These are phyloP conservation scores for Candida jianshihensis DNA, from an alignment of 805 yeast species.

Conservation along the genomic window DNA sequence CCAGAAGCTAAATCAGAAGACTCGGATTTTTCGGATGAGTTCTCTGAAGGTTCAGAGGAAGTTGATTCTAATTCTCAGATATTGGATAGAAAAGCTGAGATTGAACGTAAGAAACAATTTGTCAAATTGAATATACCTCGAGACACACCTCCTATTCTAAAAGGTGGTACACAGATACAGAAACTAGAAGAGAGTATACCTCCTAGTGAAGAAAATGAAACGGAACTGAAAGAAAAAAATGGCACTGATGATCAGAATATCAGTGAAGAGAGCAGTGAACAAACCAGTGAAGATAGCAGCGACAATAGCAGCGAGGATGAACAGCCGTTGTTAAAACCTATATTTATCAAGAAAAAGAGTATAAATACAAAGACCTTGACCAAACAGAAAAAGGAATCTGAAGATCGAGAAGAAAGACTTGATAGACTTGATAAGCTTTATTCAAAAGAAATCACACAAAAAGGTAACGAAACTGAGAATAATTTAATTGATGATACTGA, in stretches of 20 bases:
- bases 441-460: slow-evolving; percentile 16
- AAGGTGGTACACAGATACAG: background rate
- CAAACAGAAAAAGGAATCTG: slow-evolving; percentile 11
- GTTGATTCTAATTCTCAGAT: background rate
- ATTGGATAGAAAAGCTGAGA: background rate
- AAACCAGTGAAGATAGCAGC: slow-evolving; percentile 4
- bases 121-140: background rate
- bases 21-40: background rate
- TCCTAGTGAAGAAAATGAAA: too few relatives aligned
- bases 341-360: slow-evolving; percentile 16
- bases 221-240: background rate
- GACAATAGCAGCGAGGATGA: slow-evolving; percentile 7
- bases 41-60: background rate
- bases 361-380: background rate
- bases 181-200: background rate
- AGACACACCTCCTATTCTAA: background rate
- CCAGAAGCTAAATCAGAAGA: background rate
- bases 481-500: slow-evolving; percentile 57
- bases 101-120: background rate
- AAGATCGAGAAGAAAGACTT: slow-evolving; percentile 22
- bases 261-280: background rate
- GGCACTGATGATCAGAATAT: background rate
- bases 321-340: slow-evolving; percentile 17
- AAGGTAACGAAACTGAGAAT: slow-evolving; percentile 19
- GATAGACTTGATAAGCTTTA: slow-evolving; percentile 20